These are phyloP conservation scores for Sutorius australiensis DNA, from an alignment of 768 basidiomycete genomes.

Conservation along the genomic window DNA sequence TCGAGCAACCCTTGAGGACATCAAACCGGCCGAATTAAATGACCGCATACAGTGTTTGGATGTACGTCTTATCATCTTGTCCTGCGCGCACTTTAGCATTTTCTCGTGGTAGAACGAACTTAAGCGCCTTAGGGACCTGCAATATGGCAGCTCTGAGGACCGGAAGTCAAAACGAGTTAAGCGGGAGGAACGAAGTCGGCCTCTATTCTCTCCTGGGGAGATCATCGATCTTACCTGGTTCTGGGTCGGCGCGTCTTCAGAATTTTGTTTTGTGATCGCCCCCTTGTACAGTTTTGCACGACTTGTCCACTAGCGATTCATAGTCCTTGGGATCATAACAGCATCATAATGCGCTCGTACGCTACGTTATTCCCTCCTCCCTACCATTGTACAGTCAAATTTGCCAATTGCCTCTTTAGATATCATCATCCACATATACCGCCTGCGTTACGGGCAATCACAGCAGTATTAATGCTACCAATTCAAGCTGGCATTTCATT, in stretches of 20 bases:
- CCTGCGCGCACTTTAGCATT: neutral
- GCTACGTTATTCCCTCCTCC: neutral
- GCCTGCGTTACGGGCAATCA: too few relatives aligned
- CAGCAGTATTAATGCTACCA: too few relatives aligned
- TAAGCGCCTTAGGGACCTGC: conserved; percentile 11
- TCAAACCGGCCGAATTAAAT: neutral
- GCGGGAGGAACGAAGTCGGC: conserved; percentile 3
- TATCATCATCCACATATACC: neutral
- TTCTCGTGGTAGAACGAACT: conserved; percentile 5
- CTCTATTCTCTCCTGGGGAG: conserved; percentile 1
- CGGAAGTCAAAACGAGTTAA: conserved; percentile 18
- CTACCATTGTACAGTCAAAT: neutral
- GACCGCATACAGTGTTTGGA: conserved; percentile 6
- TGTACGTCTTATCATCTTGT: neutral
- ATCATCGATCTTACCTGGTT: conserved; percentile 19
- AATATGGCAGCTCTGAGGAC: neutral
- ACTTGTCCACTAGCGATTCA: neutral
- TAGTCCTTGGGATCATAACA: neutral
- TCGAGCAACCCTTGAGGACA: neutral
- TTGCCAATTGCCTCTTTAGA: neutral
- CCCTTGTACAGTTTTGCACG: neutral
- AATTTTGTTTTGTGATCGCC: neutral
- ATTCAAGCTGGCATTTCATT: neutral
- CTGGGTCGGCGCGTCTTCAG: neutral
- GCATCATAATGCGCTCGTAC: neutral